phyloP scores from a whole-genome alignment of 768 basidiomycete species.

The Chalciporus pseudorubinellus region DNA sequence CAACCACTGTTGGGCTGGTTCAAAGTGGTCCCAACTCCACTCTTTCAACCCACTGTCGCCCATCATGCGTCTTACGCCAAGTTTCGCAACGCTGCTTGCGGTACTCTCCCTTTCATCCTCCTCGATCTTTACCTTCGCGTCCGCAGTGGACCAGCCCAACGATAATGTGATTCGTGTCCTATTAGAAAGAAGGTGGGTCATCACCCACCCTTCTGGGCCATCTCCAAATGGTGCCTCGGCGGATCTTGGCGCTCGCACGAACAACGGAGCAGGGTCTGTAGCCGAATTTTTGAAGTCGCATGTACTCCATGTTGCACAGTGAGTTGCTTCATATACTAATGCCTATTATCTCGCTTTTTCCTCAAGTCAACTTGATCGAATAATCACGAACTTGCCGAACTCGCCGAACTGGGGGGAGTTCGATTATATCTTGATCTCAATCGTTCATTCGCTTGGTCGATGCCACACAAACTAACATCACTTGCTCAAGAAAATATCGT shows the following conservation, averaged over 20 bases:
- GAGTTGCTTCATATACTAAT: conserved; percentile 2
- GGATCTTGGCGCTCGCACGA: not conserved
- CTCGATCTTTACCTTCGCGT: not conserved
- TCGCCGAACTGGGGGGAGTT: not conserved
- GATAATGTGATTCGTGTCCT: conserved; percentile 16
- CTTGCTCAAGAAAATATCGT: conserved; percentile 39
- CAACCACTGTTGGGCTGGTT: not conserved
- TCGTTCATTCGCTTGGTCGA: not conserved
- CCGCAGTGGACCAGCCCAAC: conserved; percentile 1
- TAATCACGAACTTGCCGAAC: not conserved
- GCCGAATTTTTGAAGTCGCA: conserved; percentile 14
- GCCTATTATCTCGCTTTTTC: not conserved
- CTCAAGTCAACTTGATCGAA: not conserved
- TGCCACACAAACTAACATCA: not conserved
- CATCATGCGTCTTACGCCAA: conserved; percentile 19
- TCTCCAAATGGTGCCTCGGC: not conserved
- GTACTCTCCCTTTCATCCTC: conserved; percentile 17
- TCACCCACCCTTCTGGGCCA: conserved; percentile 2
- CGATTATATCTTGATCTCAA: not conserved
- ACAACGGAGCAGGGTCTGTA: conserved; percentile 2
- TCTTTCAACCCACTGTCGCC: conserved; percentile 1
- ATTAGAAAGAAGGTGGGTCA: conserved; percentile 21
- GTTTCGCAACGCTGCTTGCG: conserved; percentile 11
- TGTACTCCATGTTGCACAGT: conserved; percentile 18
- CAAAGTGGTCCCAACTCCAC: not conserved